phyloP scores from a whole-genome alignment of 148 eudicot species.

The Rhododendron simsii region DNA sequence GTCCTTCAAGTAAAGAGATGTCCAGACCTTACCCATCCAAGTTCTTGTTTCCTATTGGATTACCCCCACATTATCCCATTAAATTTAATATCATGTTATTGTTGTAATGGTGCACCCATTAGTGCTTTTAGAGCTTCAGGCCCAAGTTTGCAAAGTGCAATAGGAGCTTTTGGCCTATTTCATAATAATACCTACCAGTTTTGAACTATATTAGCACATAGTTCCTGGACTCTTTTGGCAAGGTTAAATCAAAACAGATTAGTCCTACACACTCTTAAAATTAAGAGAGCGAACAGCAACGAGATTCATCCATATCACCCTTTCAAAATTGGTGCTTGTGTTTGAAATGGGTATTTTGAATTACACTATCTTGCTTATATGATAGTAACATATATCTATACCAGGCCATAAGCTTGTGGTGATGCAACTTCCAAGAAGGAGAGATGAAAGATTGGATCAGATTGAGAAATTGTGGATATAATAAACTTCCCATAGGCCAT shows the following conservation, averaged over 20 bases:
- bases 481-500: conserved; percentile 86
- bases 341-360: background rate
- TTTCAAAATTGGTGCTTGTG: background rate
- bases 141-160: background rate
- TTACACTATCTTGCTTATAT: background rate
- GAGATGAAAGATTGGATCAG: conserved; percentile 50
- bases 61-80: background rate
- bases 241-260: background rate
- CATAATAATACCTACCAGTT: background rate
- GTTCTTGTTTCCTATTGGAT: background rate
- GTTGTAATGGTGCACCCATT: background rate
- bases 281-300: background rate
- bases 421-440: conserved; percentile 81
- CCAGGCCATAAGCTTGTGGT: conserved; percentile 98
- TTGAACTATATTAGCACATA: background rate
- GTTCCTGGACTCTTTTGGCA: background rate
- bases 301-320: background rate
- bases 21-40: background rate
- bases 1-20: background rate
- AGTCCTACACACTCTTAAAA: background rate
- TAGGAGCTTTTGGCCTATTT: background rate
- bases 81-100: background rate
- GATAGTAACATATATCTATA: conserved; percentile 21
- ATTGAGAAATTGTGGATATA: conserved; percentile 44
- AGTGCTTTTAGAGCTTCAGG: background rate